These are phyloP conservation scores for Cercis canadensis DNA, from an alignment of 306 rosid genomes.

Conservation along the genomic window DNA sequence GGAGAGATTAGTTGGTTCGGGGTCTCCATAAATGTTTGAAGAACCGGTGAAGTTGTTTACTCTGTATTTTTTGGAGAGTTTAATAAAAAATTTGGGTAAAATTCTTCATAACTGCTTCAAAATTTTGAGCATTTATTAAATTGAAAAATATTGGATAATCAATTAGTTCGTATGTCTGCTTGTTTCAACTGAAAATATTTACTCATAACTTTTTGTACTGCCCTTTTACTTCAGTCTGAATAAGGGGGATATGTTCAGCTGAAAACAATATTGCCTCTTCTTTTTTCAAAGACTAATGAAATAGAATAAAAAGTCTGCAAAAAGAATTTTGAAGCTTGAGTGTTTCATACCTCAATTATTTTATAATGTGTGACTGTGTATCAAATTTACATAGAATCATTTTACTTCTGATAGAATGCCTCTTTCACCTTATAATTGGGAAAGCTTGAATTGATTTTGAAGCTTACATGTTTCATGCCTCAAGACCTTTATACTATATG, in stretches of 20 bases:
- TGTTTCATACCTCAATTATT: background rate
- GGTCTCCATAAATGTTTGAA: conserved; percentile 10
- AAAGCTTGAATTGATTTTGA: too few relatives aligned
- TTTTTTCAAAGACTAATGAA: background rate
- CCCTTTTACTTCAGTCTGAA: too few relatives aligned
- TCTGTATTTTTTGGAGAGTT: background rate
- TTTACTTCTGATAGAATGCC: conserved; percentile 8
- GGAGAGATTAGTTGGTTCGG: background rate
- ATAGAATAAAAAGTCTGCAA: background rate
- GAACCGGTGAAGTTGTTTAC: background rate
- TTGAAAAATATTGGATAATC: conserved; percentile 2
- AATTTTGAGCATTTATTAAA: background rate
- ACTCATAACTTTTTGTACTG: too few relatives aligned
- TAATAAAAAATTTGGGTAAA: conserved; percentile 5
- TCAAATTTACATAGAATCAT: background rate
- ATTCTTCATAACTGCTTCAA: conserved; percentile 18
- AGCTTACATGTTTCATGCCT: too few relatives aligned
- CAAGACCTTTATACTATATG: too few relatives aligned
- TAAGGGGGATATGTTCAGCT: too few relatives aligned
- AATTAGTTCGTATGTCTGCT: too few relatives aligned
- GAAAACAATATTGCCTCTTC: background rate
- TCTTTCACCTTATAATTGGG: too few relatives aligned
- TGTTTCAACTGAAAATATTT: too few relatives aligned
- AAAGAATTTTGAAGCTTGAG: background rate
- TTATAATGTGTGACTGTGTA: background rate